Evolutionary conservation across 805 yeast species (phyloP).

Genomic region (Candida taoyuanica): DNA sequence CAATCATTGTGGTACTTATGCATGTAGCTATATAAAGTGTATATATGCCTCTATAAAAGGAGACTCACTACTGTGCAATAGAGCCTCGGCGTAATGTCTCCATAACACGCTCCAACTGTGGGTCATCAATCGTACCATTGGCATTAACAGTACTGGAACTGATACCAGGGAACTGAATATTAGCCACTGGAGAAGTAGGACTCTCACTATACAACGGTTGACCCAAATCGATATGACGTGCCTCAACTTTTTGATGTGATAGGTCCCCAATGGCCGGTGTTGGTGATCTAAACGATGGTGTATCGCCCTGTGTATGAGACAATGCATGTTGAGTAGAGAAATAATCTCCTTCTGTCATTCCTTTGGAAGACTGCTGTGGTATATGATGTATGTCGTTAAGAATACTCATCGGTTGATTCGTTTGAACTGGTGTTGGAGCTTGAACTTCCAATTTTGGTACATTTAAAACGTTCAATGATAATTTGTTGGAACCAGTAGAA

Average conservation of each 20-base stretch:
- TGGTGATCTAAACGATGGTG: constrained; percentile 7
- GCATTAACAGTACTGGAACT: neutral
- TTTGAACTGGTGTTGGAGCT: constrained; percentile 11
- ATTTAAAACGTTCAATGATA: constrained; percentile 1
- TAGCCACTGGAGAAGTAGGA: neutral
- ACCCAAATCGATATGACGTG: constrained; percentile 11
- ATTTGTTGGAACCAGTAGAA: constrained; percentile 1
- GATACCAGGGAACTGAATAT: neutral
- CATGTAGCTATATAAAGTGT: neutral
- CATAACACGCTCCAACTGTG: constrained; percentile 6
- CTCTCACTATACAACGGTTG: constrained; percentile 9
- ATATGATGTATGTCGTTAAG: neutral
- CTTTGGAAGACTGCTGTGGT: no score
- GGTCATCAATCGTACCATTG: neutral
- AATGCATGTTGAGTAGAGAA: neutral
- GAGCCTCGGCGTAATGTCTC: constrained; percentile 7
- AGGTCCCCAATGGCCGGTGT: constrained; percentile 24
- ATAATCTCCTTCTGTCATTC: no score
- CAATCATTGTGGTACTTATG: neutral
- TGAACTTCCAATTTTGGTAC: constrained; percentile 9
- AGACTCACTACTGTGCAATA: neutral
- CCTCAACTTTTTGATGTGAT: neutral
- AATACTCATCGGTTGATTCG: constrained; percentile 1
- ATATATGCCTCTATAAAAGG: neutral
- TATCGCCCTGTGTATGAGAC: neutral